Percentiles rank a stretch among this genome's conserved stretches.
Evolutionary conservation across 1,284 basidiomycete genomes (phyloP).

Genomic region (Xerocomus minutiporus): DNA sequence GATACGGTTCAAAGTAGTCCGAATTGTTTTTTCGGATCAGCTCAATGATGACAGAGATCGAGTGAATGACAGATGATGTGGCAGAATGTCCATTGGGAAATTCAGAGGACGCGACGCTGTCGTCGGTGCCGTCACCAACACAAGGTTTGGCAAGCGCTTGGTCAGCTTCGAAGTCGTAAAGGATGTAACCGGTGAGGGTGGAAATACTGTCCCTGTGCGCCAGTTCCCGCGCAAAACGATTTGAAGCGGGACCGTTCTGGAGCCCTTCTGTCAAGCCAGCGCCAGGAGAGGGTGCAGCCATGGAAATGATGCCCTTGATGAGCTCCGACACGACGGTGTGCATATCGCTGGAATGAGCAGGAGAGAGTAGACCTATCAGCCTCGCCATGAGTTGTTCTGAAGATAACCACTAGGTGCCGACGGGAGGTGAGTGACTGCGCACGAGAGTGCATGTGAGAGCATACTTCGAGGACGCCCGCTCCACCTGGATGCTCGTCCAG

Average conservation of each 20-base stretch:
- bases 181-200: constrained; percentile 77
- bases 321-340: constrained; percentile 90
- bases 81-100: constrained; percentile 70
- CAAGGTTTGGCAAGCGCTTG: constrained; percentile 19
- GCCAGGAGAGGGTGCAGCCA: constrained; percentile 86
- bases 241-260: constrained; percentile 71
- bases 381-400: constrained; percentile 79
- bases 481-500: constrained; percentile 85
- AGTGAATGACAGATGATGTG: constrained; percentile 86
- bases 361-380: constrained; percentile 81
- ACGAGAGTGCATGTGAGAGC: constrained; percentile 36
- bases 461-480: constrained; percentile 80
- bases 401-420: constrained; percentile 73
- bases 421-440: constrained; percentile 21
- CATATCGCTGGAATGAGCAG: constrained; percentile 70
- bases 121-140: constrained; percentile 10
- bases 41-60: constrained; percentile 90
- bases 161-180: constrained; percentile 53
- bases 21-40: constrained; percentile 98
- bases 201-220: constrained; percentile 72
- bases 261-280: constrained; percentile 61
- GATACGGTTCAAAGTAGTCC: constrained; percentile 96
- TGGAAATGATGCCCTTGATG: constrained; percentile 91
- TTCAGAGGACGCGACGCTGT: constrained; percentile 16
- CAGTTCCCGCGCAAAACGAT: constrained; percentile 88